phyloP scores from a whole-genome alignment of 176 grass and related monocot genomes.

The Otatea glauca region DNA sequence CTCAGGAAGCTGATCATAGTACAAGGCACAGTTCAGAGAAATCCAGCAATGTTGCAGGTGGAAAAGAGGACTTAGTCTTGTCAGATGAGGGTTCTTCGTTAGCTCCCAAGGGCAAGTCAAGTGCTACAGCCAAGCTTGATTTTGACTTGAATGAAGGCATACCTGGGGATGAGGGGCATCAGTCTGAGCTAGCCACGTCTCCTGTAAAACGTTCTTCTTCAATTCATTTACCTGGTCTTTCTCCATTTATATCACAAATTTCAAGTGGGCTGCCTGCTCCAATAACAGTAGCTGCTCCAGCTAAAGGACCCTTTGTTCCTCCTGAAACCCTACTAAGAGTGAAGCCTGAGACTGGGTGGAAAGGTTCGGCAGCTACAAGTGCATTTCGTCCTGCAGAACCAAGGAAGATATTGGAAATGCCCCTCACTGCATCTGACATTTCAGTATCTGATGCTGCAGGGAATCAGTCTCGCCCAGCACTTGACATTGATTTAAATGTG shows the following conservation, averaged over 20 bases:
- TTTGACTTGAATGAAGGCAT: conserved; percentile 79
- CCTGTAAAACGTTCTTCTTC: conserved; percentile 43
- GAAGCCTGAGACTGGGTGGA: conserved; percentile 74
- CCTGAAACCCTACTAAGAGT: conserved; percentile 70
- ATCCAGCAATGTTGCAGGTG: conserved; percentile 23
- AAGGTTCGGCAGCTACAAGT: conserved; percentile 86
- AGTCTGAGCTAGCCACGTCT: conserved; percentile 52
- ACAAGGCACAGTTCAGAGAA: conserved; percentile 49
- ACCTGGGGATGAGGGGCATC: conserved; percentile 55
- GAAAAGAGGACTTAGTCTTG: conserved; percentile 46
- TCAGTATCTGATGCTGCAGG: conserved; percentile 42
- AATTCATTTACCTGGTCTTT: conserved; percentile 32
- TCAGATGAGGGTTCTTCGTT: conserved; percentile 57
- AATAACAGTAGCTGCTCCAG: conserved; percentile 74
- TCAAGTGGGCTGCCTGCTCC: conserved; percentile 48
- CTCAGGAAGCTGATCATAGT: conserved; percentile 43
- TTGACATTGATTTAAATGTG: conserved; percentile 83
- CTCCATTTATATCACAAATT: conserved; percentile 47
- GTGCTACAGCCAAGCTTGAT: conserved; percentile 55
- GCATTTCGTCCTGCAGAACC: conserved; percentile 93
- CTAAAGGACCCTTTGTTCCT: conserved; percentile 85
- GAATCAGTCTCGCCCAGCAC: conserved; percentile 54
- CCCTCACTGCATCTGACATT: conserved; percentile 34
- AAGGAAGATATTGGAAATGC: conserved; percentile 58
- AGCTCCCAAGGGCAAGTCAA: conserved; percentile 35